Conservation (phyloP, 2,329 filamentous ascomycete species). For the Lasiodiplodia gonubiensis region DNA sequence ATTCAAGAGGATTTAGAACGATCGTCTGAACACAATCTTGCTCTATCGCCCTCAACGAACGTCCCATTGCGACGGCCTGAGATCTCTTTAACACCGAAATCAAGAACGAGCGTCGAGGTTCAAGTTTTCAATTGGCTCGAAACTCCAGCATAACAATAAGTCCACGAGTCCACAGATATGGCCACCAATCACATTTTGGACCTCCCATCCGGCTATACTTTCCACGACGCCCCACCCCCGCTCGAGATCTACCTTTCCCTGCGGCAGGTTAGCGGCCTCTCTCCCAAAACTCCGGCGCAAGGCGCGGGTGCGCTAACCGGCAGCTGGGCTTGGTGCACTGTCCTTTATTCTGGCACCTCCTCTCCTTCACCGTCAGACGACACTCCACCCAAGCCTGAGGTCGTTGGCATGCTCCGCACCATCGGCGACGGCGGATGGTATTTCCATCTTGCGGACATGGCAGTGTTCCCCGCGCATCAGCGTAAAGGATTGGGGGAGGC, state of each 20-base stretch:
- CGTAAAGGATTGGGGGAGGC: slow-evolving; percentile 51
- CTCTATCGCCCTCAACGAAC: not conserved
- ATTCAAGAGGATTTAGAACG: too few relatives aligned
- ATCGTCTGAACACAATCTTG: not conserved
- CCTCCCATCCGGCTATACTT: slow-evolving; percentile 45
- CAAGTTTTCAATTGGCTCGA: not conserved
- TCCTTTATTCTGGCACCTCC: slow-evolving; percentile 37
- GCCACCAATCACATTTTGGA: not conserved
- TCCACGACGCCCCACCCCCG: slow-evolving; percentile 45
- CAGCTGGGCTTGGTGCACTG: slow-evolving; percentile 53
- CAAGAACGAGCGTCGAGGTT: not conserved
- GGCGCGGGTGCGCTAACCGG: slow-evolving; percentile 44
- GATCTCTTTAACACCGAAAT: not conserved
- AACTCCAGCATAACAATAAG: not conserved
- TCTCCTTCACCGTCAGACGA: not conserved
- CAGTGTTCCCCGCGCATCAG: slow-evolving; percentile 52
- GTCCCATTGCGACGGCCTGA: not conserved
- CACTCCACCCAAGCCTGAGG: not conserved
- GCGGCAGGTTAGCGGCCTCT: slow-evolving; percentile 45
- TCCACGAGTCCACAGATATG: not conserved
- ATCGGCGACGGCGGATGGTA: slow-evolving; percentile 59
- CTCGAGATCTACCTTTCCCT: slow-evolving; percentile 48
- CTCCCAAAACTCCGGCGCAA: slow-evolving; percentile 47
- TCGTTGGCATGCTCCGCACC: slow-evolving; percentile 55
- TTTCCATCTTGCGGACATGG: slow-evolving; percentile 56